Evolutionary conservation across 495 filamentous ascomycete genomes (phyloP).

Genomic region (Talaromyces proteolyticus): DNA sequence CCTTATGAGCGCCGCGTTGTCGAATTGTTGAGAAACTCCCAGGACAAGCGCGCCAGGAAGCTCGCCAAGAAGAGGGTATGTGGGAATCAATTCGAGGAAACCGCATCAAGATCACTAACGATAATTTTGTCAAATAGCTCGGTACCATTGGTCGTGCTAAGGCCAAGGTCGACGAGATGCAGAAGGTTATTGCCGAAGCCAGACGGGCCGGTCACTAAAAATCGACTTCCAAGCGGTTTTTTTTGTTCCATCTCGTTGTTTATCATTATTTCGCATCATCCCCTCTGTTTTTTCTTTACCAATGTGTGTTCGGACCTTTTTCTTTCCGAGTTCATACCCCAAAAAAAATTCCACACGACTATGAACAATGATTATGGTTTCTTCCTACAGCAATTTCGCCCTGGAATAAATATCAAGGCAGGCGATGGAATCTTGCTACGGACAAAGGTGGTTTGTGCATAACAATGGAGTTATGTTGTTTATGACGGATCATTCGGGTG

Average conservation of each 20-base stretch:
- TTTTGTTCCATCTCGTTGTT: not conserved
- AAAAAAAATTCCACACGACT: not conserved
- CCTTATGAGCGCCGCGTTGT: slow-evolving; percentile 98
- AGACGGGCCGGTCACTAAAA: slow-evolving; percentile 76
- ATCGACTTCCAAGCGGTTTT: not conserved
- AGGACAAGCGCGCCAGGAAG: slow-evolving; percentile 98
- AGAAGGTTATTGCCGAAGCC: slow-evolving; percentile 93
- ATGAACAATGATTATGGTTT: not conserved
- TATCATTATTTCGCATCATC: not conserved
- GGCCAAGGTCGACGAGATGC: slow-evolving; percentile 98
- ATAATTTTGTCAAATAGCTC: slow-evolving; percentile 47
- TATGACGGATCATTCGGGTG: not conserved
- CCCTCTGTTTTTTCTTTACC: not conserved
- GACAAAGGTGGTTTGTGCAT: too few species aligned
- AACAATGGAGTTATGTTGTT: not conserved
- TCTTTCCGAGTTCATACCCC: not conserved
- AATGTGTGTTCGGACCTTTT: not conserved
- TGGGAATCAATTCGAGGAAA: too few species aligned
- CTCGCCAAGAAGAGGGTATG: slow-evolving; percentile 96
- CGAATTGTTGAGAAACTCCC: slow-evolving; percentile 96
- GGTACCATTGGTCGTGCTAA: slow-evolving; percentile 97
- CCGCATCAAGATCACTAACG: not conserved
- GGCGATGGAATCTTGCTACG: not conserved
- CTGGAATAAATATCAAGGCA: too few species aligned
- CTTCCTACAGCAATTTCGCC: not conserved